A percentile compares a stretch with the other conserved stretches of the same genome.
Evolutionary conservation across 345 rosid genomes (phyloP).

Genomic region (Atalantia buxifolia): DNA sequence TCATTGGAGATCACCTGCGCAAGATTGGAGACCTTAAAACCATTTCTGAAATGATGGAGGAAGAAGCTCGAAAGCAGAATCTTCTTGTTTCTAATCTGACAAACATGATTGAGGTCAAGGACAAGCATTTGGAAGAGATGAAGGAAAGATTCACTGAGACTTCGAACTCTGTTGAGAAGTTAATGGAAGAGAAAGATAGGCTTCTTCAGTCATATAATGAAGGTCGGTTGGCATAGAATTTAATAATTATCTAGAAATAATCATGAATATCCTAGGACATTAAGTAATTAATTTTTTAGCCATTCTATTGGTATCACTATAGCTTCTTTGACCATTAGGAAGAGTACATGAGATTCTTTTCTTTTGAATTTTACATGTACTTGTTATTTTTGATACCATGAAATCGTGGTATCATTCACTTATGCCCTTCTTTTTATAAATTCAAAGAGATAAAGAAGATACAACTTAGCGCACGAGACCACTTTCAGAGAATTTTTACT

Average conservation of each 20-base stretch:
- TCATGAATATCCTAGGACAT: neutral
- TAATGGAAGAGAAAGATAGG: slow-evolving; percentile 75
- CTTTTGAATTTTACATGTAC: neutral
- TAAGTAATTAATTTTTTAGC: neutral
- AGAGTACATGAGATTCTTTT: neutral
- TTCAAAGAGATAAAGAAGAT: slow-evolving; percentile 71
- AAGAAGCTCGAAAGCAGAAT: slow-evolving; percentile 82
- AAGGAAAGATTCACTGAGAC: slow-evolving; percentile 56
- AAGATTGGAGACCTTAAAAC: slow-evolving; percentile 78
- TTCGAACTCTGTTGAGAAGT: slow-evolving; percentile 32
- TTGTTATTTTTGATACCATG: neutral
- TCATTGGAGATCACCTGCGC: slow-evolving; percentile 70
- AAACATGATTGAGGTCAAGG: slow-evolving; percentile 47
- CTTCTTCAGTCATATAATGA: slow-evolving; percentile 72
- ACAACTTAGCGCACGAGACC: slow-evolving; percentile 69
- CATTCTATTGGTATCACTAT: neutral
- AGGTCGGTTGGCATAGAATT: slow-evolving; percentile 38
- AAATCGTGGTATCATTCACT: neutral
- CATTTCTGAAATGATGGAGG: slow-evolving; percentile 69
- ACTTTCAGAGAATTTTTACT: slow-evolving; percentile 67
- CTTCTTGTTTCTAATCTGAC: slow-evolving; percentile 61
- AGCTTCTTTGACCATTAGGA: neutral
- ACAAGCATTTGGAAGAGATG: slow-evolving; percentile 52
- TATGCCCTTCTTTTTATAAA: slow-evolving; percentile 7
- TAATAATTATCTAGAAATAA: neutral